Evolutionary conservation across 805 yeast genomes (phyloP).

Genomic region (Barnettozyma wickerhamii): DNA sequence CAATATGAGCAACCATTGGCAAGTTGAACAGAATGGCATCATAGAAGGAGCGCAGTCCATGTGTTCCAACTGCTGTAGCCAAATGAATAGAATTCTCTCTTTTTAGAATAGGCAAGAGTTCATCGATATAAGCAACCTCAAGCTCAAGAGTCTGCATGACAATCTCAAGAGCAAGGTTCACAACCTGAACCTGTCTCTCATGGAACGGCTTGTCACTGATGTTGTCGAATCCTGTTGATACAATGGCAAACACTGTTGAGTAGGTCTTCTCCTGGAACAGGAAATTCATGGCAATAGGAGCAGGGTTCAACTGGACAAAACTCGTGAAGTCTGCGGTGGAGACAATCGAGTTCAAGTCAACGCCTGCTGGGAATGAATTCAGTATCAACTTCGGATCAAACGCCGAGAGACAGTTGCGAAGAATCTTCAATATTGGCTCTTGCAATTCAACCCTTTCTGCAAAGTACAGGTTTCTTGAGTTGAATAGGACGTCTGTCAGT

Average conservation of each 20-base stretch:
- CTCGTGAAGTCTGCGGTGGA: constrained; percentile 39
- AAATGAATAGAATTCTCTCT: constrained; percentile 28
- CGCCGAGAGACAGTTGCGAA: constrained; percentile 43
- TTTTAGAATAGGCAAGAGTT: constrained; percentile 47
- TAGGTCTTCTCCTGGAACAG: constrained; percentile 58
- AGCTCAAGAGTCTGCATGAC: constrained; percentile 42
- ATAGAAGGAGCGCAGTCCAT: constrained; percentile 58
- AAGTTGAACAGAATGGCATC: constrained; percentile 70
- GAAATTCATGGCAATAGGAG: constrained; percentile 57
- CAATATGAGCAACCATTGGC: constrained; percentile 68
- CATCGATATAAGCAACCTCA: constrained; percentile 58
- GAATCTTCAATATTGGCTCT: constrained; percentile 45
- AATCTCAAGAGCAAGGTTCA: constrained; percentile 39
- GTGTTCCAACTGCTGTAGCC: constrained; percentile 42
- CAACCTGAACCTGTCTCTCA: constrained; percentile 32
- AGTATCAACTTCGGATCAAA: constrained; percentile 50
- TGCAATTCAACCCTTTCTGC: constrained; percentile 43
- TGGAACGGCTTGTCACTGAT: constrained; percentile 35
- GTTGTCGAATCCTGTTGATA: constrained; percentile 57
- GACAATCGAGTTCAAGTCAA: constrained; percentile 46
- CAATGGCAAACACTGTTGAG: constrained; percentile 49
- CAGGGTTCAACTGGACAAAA: constrained; percentile 65
- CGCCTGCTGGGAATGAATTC: constrained; percentile 47
- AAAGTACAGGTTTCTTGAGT: constrained; percentile 38
- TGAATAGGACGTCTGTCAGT: constrained; percentile 59